Evolutionary conservation across 495 filamentous ascomycete species (phyloP).

Genomic region (Cercophora sp.): DNA sequence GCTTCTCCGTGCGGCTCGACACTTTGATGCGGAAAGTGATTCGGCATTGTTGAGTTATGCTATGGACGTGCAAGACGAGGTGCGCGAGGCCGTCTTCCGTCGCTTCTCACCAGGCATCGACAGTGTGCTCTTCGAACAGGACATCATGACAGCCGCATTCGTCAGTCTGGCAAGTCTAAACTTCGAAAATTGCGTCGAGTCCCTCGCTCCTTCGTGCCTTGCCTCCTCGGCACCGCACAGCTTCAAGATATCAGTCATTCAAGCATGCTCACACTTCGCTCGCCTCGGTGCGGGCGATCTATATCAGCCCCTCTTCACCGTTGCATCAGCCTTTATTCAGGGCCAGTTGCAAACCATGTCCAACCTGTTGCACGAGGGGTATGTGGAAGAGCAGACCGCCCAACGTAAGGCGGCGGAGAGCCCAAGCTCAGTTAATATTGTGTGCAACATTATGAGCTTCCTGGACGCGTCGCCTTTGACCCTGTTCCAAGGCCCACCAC

Average conservation of each 20-base stretch:
- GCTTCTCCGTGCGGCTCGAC: constrained; percentile 54
- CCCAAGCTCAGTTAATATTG: constrained; percentile 35
- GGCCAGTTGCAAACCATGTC: constrained; percentile 48
- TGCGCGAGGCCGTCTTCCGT: constrained; percentile 59
- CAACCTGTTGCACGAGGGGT: constrained; percentile 37
- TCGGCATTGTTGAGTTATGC: constrained; percentile 60
- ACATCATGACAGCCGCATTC: constrained; percentile 62
- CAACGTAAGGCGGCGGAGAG: constrained; percentile 39
- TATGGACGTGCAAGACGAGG: constrained; percentile 62
- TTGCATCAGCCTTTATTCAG: constrained; percentile 52
- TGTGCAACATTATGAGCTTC: constrained; percentile 51
- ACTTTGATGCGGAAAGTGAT: constrained; percentile 57
- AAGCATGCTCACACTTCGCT: constrained; percentile 53
- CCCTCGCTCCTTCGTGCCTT: constrained; percentile 50
- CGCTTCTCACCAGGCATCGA: constrained; percentile 44
- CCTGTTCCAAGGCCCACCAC: constrained; percentile 44
- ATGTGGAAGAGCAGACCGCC: constrained; percentile 35
- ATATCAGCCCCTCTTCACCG: constrained; percentile 50
- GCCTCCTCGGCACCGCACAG: constrained; percentile 50
- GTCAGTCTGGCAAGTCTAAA: constrained; percentile 57
- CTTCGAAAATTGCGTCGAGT: constrained; percentile 52
- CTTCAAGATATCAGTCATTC: constrained; percentile 58
- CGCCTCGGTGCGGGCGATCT: constrained; percentile 44
- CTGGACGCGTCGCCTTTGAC: constrained; percentile 49
- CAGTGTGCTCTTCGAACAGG: constrained; percentile 47